Evolutionary conservation across 208 protist genomes (phyloP).

Genomic region (Trypanosoma scelopori): DNA sequence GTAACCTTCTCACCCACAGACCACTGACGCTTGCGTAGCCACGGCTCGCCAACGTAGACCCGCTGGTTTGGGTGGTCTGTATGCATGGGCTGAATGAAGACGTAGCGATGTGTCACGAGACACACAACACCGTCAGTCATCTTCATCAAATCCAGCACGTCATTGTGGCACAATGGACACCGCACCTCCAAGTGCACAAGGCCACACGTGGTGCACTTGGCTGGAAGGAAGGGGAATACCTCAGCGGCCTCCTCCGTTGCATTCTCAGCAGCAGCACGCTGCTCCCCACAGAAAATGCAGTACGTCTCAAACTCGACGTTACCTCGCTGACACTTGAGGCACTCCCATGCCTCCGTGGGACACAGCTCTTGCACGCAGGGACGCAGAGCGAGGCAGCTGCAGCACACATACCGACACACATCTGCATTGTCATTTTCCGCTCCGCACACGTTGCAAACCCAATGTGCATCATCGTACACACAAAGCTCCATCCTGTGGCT

Average conservation of each 20-base stretch:
- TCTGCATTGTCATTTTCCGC: conserved; percentile 54
- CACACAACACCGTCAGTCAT: conserved; percentile 49
- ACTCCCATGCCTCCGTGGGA: conserved; percentile 69
- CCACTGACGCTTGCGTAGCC: conserved; percentile 22
- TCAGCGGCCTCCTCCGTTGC: conserved; percentile 12
- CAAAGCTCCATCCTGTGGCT: conserved; percentile 62
- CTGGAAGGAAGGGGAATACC: conserved; percentile 58
- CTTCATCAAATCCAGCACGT: conserved; percentile 42
- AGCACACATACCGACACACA: conserved; percentile 80
- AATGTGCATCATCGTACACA: conserved; percentile 29
- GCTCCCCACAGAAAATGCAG: conserved; percentile 71
- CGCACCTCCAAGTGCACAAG: conserved; percentile 69
- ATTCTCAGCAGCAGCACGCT: conserved; percentile 17
- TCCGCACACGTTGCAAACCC: conserved; percentile 65
- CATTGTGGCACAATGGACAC: conserved; percentile 68
- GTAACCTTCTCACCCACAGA: conserved; percentile 29
- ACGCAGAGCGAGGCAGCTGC: conserved; percentile 62
- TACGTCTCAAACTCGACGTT: conserved; percentile 82
- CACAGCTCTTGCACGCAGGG: conserved; percentile 50
- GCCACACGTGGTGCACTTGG: conserved; percentile 58
- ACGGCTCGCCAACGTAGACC: conserved; percentile 42
- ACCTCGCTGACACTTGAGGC: conserved; percentile 45
- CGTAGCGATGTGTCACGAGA: conserved; percentile 44
- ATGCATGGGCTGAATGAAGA: conserved; percentile 63
- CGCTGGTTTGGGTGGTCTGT: conserved; percentile 43